phyloP scores from a whole-genome alignment of 768 basidiomycete genomes.

The Rubroboletus satanas region DNA sequence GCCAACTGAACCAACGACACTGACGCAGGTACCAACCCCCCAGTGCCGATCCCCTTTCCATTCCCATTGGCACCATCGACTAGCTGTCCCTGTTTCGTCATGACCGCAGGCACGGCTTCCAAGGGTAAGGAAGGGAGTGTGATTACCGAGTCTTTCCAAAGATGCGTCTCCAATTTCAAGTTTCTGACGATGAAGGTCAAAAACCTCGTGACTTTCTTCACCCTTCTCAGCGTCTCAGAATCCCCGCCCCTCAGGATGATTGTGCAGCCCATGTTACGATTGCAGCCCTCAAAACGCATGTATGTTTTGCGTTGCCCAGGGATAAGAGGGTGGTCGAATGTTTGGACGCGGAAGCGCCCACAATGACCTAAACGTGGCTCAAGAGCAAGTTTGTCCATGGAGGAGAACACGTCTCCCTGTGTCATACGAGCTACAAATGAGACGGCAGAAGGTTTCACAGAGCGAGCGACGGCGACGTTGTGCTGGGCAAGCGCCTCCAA shows the following conservation, averaged over 20 bases:
- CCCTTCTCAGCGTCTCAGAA: constrained; percentile 69
- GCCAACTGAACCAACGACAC: constrained; percentile 24
- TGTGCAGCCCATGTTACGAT: constrained; percentile 89
- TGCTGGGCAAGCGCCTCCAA: constrained; percentile 81
- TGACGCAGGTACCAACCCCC: constrained; percentile 17
- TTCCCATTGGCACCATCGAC: constrained; percentile 22
- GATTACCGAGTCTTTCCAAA: constrained; percentile 90
- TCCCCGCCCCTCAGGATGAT: constrained; percentile 88
- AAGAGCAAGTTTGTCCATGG: constrained; percentile 88
- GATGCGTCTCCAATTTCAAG: constrained; percentile 86
- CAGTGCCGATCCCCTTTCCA: constrained; percentile 12
- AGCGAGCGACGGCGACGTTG: constrained; percentile 85
- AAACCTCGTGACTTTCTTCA: constrained; percentile 93
- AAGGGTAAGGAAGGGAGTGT: constrained; percentile 62
- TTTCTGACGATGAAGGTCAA: constrained; percentile 91
- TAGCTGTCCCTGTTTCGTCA: constrained; percentile 28
- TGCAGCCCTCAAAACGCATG: constrained; percentile 98
- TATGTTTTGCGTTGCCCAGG: constrained; percentile 94
- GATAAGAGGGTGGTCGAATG: constrained; percentile 90
- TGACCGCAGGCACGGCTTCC: constrained; percentile 55
- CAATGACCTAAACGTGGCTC: constrained; percentile 91
- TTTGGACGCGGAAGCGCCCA: constrained; percentile 79
- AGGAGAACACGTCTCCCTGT: constrained; percentile 91
- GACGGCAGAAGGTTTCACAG: constrained; percentile 85
- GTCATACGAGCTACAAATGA: constrained; percentile 90